phyloP scores from a whole-genome alignment of 495 filamentous ascomycete genomes.

The Podospora appendiculata region DNA sequence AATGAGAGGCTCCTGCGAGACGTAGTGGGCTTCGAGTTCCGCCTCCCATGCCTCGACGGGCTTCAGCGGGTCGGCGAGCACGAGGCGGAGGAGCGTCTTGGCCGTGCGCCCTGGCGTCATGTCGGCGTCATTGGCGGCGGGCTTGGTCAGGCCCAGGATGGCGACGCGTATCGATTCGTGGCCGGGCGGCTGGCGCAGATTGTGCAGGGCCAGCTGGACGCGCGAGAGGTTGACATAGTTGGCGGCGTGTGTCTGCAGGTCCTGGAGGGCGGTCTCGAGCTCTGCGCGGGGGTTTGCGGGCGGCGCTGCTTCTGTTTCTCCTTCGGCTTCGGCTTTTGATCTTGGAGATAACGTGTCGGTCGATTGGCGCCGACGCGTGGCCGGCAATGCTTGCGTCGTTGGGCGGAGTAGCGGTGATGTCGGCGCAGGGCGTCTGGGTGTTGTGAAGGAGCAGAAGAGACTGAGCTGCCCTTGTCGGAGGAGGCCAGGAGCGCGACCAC shows the following conservation, averaged over 20 bases:
- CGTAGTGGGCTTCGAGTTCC: constrained; percentile 44
- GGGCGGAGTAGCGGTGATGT: constrained; percentile 1
- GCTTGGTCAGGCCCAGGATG: constrained; percentile 35
- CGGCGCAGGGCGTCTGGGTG: constrained; percentile 1
- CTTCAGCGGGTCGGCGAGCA: constrained; percentile 73
- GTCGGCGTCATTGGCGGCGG: constrained; percentile 8
- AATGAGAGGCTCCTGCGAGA: constrained; percentile 34
- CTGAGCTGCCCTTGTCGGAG: constrained; percentile 13
- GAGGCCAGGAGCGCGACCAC: background rate
- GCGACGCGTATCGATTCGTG: constrained; percentile 65
- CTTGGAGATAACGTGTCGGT: constrained; percentile 1
- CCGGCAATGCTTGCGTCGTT: background rate
- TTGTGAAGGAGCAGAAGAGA: constrained; percentile 34
- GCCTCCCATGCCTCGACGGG: constrained; percentile 62
- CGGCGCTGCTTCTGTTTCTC: background rate
- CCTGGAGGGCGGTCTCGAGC: constrained; percentile 54
- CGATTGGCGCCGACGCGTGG: constrained; percentile 10
- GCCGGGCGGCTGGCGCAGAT: constrained; percentile 56
- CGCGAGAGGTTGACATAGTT: constrained; percentile 67
- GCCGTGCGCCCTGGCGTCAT: constrained; percentile 25
- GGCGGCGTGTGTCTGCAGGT: constrained; percentile 53
- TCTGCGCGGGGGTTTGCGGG: constrained; percentile 28
- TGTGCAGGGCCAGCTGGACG: constrained; percentile 70
- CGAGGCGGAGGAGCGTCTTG: constrained; percentile 54
- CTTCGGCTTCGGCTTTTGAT: too few species aligned